phyloP scores from a whole-genome alignment of 2,329 filamentous ascomycete species.

The Fusarium humuli region DNA sequence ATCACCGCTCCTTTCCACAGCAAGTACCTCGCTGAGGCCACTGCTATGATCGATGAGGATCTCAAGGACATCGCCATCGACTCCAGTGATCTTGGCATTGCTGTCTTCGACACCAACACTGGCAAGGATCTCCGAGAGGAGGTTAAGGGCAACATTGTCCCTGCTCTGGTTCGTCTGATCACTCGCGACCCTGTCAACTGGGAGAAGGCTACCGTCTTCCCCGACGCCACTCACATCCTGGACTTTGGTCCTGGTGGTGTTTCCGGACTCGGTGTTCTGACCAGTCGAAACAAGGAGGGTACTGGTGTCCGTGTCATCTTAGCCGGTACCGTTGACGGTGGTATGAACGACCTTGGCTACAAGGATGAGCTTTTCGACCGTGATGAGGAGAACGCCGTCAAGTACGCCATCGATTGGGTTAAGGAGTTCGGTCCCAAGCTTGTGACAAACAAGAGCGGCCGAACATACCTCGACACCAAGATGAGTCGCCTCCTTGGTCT shows the following conservation, averaged over 20 bases:
- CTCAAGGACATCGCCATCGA: conserved; percentile 84
- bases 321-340: conserved; percentile 91
- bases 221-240: conserved; percentile 89
- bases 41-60: conserved; percentile 85
- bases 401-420: conserved; percentile 97
- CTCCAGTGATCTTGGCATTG: conserved; percentile 78
- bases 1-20: conserved; percentile 99
- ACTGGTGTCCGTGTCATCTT: conserved; percentile 97
- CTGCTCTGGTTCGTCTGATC: conserved; percentile 89
- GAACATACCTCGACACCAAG: conserved; percentile 96
- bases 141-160: conserved; percentile 82
- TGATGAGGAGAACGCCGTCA: conserved; percentile 93
- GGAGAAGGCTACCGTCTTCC: conserved; percentile 94
- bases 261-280: conserved; percentile 93
- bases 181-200: conserved; percentile 94
- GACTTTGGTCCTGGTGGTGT: conserved; percentile 98
- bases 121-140: conserved; percentile 83
- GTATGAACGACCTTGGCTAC: conserved; percentile 91
- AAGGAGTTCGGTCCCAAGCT: conserved; percentile 95
- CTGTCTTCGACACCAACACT: conserved; percentile 90
- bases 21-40: conserved; percentile 87
- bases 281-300: conserved; percentile 98
- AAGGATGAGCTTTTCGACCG: conserved; percentile 98
- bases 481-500: conserved; percentile 89
- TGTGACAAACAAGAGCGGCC: conserved; percentile 87